Evolutionary conservation across 805 yeast genomes (phyloP).

Genomic region (Deakozyma indianensis): DNA sequence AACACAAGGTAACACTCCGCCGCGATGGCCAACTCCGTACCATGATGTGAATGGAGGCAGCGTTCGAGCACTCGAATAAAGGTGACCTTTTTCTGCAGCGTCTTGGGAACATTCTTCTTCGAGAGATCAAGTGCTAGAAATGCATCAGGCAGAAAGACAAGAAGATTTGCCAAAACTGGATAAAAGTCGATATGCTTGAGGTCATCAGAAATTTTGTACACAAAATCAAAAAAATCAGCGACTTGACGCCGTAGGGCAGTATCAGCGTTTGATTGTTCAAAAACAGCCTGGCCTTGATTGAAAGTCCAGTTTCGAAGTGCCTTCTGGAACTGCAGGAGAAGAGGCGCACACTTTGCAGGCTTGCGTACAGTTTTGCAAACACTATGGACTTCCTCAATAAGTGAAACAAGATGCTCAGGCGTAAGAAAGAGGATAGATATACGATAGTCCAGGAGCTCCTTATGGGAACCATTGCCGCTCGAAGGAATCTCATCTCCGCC

Average conservation of each 20-base stretch:
- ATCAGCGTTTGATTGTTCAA: not conserved
- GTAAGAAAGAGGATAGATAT: not conserved
- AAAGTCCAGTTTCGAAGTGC: constrained; percentile 1
- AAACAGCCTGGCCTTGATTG: not conserved
- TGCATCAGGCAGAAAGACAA: not conserved
- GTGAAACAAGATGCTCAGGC: not conserved
- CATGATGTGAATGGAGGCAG: not conserved
- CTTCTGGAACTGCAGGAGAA: not conserved
- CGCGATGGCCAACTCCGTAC: not conserved
- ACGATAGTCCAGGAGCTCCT: not conserved
- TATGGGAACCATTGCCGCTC: not conserved
- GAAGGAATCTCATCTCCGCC: not conserved
- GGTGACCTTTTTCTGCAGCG: not conserved
- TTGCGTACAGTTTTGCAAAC: constrained; percentile 1
- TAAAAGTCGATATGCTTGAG: not conserved
- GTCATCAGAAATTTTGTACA: not conserved
- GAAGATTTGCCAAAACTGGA: not conserved
- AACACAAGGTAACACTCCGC: not conserved
- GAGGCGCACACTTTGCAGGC: not conserved
- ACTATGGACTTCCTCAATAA: not conserved
- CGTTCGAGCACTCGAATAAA: not conserved
- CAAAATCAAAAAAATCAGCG: not conserved
- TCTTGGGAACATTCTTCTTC: not conserved
- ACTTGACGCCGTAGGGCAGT: not conserved
- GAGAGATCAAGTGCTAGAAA: not conserved